phyloP scores from a whole-genome alignment of 164 flowering plant genomes.

The Platanus orientalis region DNA sequence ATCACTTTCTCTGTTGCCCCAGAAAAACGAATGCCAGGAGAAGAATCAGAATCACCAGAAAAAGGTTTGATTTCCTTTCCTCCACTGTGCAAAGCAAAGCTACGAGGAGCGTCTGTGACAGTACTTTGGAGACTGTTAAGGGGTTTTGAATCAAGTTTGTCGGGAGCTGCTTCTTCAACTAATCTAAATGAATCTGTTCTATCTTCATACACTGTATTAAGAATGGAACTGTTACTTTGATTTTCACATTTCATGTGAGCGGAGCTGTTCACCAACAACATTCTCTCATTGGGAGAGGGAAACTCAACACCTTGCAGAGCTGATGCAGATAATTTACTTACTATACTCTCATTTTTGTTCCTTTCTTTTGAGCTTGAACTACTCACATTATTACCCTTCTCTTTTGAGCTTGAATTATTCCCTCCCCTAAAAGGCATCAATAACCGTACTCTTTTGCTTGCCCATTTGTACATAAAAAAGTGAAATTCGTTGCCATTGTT shows the following conservation, averaged over 20 bases:
- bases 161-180: constrained; percentile 21
- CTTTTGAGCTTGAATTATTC: constrained; percentile 28
- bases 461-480: constrained; percentile 95
- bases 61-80: constrained; percentile 16
- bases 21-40: constrained; percentile 4
- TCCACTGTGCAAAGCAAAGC: background rate
- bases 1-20: constrained; percentile 20
- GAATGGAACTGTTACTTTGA: constrained; percentile 14
- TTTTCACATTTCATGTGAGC: constrained; percentile 4
- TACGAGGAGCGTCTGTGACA: constrained; percentile 12
- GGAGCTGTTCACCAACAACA: constrained; percentile 6
- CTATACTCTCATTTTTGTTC: constrained; percentile 13
- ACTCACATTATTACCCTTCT: constrained; percentile 16
- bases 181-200: constrained; percentile 8
- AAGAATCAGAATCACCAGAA: constrained; percentile 6
- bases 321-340: constrained; percentile 13
- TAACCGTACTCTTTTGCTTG: constrained; percentile 55
- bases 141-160: constrained; percentile 14
- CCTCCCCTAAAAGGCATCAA: constrained; percentile 36
- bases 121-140: background rate
- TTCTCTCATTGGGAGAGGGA: constrained; percentile 8
- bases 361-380: constrained; percentile 22
- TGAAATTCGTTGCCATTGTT: constrained; percentile 44
- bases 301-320: constrained; percentile 7
- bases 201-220: constrained; percentile 6